Base-by-base conservation (phyloP, 2,329 filamentous ascomycete species). In the Ascochyta viciae-villosae region DNA sequence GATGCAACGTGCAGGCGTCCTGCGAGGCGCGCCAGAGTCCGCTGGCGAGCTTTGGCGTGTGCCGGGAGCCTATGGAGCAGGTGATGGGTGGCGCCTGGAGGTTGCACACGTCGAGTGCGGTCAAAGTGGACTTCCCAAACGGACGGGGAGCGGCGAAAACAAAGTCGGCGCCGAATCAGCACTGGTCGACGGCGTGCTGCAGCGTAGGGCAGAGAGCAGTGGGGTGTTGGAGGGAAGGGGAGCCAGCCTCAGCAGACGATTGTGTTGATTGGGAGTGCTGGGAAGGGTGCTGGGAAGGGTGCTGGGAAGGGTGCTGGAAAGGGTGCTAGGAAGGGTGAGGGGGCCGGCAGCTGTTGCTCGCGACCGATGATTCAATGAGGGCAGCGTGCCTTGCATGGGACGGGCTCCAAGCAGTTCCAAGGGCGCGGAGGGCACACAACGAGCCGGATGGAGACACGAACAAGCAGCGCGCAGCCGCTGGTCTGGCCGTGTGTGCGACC, bases 371-470 rank as follows among this genome's bases (percentile, higher is more conserved):
- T 65, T 68, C 61, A 62, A 66, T 60, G 54, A 60, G 62, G 61
- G 65, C 53, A 56, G 62, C 68, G 72, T 74, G 70, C 71, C 71
- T 75, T 74, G 72, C 71, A 75, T 75, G 51, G 65, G 64, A 67
- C 66, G 44, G 63, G 61, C 58, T 61, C 52, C 53, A 43, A 59
- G 51, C 57, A 54, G 60, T 57, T 60, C 65, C 60, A 67, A 66
- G 66, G 64, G 60, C 54, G 63, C 50, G 60, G 62, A 58, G 52
- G 61, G 54, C 55, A 58, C 52, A 64, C 62, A 61, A 57, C 59
- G 56, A 57, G 54, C 56, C 56, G 54, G 53, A 43, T 54, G 57
- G 60, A 50, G 51, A 64, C 58, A 66, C 58, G 60, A 63, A 49
- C 55, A 61, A 57, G 62, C 63, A 60, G 63, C 60, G 58, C 62